Conservation (phyloP, 148 eudicot genomes). For the Rhododendron vialii region DNA sequence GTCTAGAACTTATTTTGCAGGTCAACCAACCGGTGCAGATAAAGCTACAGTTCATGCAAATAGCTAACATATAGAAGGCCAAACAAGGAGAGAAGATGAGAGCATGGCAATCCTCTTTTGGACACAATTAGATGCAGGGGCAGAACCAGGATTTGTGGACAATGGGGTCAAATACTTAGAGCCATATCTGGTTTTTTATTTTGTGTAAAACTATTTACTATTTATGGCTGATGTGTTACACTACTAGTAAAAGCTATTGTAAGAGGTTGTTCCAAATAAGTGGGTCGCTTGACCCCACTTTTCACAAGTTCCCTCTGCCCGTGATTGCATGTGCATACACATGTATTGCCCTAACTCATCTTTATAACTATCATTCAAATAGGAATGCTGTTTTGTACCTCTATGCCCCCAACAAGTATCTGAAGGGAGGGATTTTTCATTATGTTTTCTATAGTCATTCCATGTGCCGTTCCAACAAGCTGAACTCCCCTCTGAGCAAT, state of each 20-base stretch:
- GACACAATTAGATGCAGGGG: neutral
- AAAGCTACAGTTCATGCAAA: neutral
- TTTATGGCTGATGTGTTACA: neutral
- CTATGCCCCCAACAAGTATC: constrained; percentile 93
- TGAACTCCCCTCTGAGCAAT: constrained; percentile 99
- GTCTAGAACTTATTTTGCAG: neutral
- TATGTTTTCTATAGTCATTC: constrained; percentile 86
- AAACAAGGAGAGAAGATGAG: neutral
- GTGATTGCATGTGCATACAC: neutral
- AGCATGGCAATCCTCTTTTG: neutral
- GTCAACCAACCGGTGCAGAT: neutral
- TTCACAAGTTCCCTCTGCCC: neutral
- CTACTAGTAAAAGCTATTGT: neutral
- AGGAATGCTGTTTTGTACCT: constrained; percentile 39
- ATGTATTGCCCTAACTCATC: neutral
- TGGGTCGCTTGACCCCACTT: neutral
- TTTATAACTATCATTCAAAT: neutral
- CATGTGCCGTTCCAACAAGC: constrained; percentile 98
- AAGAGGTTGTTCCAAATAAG: neutral
- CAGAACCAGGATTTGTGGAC: neutral
- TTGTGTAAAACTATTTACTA: neutral
- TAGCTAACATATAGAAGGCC: neutral
- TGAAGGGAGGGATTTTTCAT: constrained; percentile 91
- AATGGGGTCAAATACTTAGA: neutral
- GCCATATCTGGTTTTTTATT: neutral